These are phyloP conservation scores for Suillus sp. DNA, from an alignment of 768 basidiomycete genomes.

Conservation along the genomic window DNA sequence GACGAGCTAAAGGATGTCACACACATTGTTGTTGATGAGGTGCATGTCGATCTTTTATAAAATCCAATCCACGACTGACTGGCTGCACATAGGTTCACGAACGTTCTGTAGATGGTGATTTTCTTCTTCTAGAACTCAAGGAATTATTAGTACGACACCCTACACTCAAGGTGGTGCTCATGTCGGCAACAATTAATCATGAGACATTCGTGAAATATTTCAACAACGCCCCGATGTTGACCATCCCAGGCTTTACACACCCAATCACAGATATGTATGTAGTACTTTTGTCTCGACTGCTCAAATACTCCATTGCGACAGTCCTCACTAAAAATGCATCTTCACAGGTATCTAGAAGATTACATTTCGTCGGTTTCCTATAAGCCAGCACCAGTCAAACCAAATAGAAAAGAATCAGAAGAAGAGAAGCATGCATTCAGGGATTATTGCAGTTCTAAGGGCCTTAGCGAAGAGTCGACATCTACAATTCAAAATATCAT, in stretches of 20 bases:
- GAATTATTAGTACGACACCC: conserved; percentile 67
- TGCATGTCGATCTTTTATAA: conserved; percentile 31
- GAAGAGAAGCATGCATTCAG: conserved; percentile 48
- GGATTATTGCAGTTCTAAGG: conserved; percentile 49
- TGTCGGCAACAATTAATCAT: conserved; percentile 96
- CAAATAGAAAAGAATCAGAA: conserved; percentile 27
- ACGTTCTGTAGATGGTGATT: conserved; percentile 88
- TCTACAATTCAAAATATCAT: conserved; percentile 61
- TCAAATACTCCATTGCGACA: not conserved
- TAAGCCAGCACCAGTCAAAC: conserved; percentile 45
- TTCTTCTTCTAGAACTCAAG: conserved; percentile 81
- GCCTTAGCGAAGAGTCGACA: conserved; percentile 53
- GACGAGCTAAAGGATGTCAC: conserved; percentile 71
- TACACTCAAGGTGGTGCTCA: conserved; percentile 78
- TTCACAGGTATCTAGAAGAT: conserved; percentile 80
- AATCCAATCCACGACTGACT: conserved; percentile 3
- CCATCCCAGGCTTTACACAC: conserved; percentile 81
- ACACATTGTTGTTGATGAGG: conserved; percentile 92
- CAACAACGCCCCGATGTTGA: conserved; percentile 72
- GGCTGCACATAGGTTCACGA: conserved; percentile 74
- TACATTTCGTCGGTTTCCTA: conserved; percentile 62
- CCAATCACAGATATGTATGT: conserved; percentile 76
- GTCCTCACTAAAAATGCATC: conserved; percentile 6
- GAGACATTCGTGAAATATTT: conserved; percentile 85
- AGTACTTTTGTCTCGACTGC: not conserved